Conservation (phyloP, 192 early-diverging fungal genomes). For the Physocladia obscura region DNA sequence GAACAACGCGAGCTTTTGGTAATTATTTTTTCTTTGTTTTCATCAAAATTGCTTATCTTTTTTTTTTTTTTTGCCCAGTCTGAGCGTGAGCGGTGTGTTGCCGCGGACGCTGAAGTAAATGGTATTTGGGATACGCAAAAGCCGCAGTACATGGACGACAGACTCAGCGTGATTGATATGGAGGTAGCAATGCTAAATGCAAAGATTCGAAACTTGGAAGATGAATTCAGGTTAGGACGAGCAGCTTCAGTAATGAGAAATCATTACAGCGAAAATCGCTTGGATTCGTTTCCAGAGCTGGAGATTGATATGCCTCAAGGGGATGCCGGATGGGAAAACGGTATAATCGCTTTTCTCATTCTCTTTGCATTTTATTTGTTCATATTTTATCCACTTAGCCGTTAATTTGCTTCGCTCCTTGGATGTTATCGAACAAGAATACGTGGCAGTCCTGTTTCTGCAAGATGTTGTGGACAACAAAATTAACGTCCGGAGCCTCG, state of each 20-base stretch:
- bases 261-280: not conserved
- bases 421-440: constrained; percentile 43
- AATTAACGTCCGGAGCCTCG: constrained; percentile 19
- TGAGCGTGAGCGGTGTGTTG: constrained; percentile 44
- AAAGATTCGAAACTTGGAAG: constrained; percentile 31
- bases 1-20: constrained; percentile 49
- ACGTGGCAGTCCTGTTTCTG: constrained; percentile 35
- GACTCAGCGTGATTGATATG: constrained; percentile 42
- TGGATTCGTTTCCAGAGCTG: not conserved
- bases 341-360: not conserved
- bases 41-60: not conserved
- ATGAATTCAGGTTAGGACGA: constrained; percentile 14
- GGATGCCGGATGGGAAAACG: constrained; percentile 52
- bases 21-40: not conserved
- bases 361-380: not conserved
- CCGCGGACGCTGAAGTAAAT: constrained; percentile 37
- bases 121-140: constrained; percentile 36
- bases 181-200: constrained; percentile 38
- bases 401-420: constrained; percentile 43
- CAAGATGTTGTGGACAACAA: constrained; percentile 41
- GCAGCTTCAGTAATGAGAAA: constrained; percentile 3
- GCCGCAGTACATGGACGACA: constrained; percentile 55
- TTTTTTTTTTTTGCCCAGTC: constrained; percentile 1
- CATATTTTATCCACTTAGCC: not conserved
- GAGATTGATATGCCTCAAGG: constrained; percentile 10